Evolutionary conservation across 257 asterid species (phyloP), one percentile per base, ranked within the genome.

Genomic region (Penstemon barbatus): DNA sequence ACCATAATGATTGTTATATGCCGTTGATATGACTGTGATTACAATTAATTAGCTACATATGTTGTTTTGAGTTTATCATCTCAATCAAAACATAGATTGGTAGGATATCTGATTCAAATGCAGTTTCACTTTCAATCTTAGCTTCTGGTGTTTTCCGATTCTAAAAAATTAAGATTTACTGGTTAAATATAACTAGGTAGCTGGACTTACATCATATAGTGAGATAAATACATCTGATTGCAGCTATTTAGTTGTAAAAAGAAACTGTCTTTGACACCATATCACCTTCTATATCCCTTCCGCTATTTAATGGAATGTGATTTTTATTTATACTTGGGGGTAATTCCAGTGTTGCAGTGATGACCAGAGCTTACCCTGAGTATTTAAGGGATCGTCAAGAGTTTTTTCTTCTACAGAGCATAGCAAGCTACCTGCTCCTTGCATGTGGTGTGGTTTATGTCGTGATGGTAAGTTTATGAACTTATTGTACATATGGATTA

Each of bases 301-400:
- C 56, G 4, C 12, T 65, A 66, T 44, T 61, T 45, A n/a, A 51
- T 68, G 51, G 65, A 45, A 33, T 60, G 10, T 43, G 71, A 37
- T 41, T 36, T 48, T 4, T 62, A 61, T 65, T 65, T 51, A 50
- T 64, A 39, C 61, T 1, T 60, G 36, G 44, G 44, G 49, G 41
- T 53, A 64, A 73, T 77, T 68, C 65, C 78, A 93, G 99, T 71
- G 99, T 90, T 78, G 99, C 97, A 49, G 99, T 93, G 66, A 90
- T 93, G 99, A 93, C 99, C 64, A 84, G 96, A 83, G 99, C 99
- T 68, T 93, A 85, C 70, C 96, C 97, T 25, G 92, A 84, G 78
- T 82, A 82, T 71, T 54, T 79, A 75, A 83, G 74, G 75, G 48
- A 84, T 74, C 86, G 65, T 50, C 76, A 75, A 57, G 92, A 81